A percentile compares a stretch with the other conserved stretches of the same genome.
These are phyloP conservation scores for Pelargonium fulgidum DNA, from an alignment of 441 rosid species.

Conservation along the genomic window DNA sequence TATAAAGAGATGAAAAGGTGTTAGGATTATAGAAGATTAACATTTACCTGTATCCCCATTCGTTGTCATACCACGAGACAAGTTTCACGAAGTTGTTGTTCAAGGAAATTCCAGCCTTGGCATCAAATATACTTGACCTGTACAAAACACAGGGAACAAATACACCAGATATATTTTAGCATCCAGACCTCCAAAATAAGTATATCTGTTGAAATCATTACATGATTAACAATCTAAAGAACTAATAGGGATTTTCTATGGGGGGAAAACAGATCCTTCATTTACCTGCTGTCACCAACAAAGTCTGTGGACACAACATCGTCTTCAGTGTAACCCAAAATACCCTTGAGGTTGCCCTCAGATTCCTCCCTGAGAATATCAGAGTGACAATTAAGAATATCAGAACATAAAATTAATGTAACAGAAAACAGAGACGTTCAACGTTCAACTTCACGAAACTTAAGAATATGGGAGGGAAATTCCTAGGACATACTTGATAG, in stretches of 20 bases:
- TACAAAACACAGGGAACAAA: background rate
- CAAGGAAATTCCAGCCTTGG: slow-evolving; percentile 78
- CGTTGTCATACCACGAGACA: slow-evolving; percentile 87
- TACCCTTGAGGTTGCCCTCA: slow-evolving; percentile 60
- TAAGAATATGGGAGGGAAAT: background rate
- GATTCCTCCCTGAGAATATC: slow-evolving; percentile 47
- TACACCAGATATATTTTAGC: background rate
- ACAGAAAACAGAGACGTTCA: background rate
- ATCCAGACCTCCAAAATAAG: background rate
- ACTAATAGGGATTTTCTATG: background rate
- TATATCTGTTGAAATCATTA: no score
- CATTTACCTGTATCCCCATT: slow-evolving; percentile 75
- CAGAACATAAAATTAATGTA: background rate
- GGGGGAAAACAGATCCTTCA: background rate
- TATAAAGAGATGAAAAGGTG: no score
- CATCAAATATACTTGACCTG: slow-evolving; percentile 81
- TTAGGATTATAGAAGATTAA: background rate
- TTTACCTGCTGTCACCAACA: slow-evolving; percentile 58
- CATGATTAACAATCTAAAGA: no score
- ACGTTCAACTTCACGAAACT: background rate
- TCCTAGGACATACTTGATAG: slow-evolving; percentile 39
- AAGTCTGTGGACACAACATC: slow-evolving; percentile 74
- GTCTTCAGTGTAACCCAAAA: slow-evolving; percentile 62
- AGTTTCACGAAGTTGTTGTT: slow-evolving; percentile 54
- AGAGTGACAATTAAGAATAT: background rate